Percentiles rank a stretch among this genome's conserved stretches.
phyloP scores from a whole-genome alignment of 257 asterid genomes.

The Nicotiana obtusifolia region DNA sequence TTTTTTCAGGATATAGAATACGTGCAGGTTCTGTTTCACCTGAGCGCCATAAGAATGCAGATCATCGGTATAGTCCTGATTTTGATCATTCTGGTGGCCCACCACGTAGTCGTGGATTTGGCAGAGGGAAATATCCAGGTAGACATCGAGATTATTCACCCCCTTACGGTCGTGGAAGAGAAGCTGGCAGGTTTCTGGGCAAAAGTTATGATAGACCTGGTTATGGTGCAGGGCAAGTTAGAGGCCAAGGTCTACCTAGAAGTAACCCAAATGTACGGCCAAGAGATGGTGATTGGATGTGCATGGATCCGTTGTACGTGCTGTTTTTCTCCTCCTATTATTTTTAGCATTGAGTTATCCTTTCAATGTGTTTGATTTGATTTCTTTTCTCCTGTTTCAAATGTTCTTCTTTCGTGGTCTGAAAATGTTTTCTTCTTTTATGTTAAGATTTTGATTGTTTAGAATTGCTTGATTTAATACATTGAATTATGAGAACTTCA shows the following conservation, averaged over 20 bases:
- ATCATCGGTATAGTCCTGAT: slow-evolving; percentile 55
- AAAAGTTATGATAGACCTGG: slow-evolving; percentile 60
- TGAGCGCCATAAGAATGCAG: slow-evolving; percentile 56
- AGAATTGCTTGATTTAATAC: background rate
- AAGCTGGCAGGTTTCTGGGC: slow-evolving; percentile 49
- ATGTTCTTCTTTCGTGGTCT: background rate
- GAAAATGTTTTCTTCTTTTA: background rate
- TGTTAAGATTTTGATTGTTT: background rate
- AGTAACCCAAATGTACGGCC: slow-evolving; percentile 86
- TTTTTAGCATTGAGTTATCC: slow-evolving; percentile 7
- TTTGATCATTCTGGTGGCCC: slow-evolving; percentile 59
- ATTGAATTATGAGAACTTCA: slow-evolving; percentile 3
- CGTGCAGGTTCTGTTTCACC: slow-evolving; percentile 84
- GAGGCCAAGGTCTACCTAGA: slow-evolving; percentile 52
- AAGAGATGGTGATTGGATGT: slow-evolving; percentile 91
- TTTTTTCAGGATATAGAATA: slow-evolving; percentile 85
- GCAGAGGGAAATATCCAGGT: slow-evolving; percentile 53
- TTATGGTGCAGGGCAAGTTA: slow-evolving; percentile 48
- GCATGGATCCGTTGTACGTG: slow-evolving; percentile 79
- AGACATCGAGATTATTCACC: slow-evolving; percentile 68
- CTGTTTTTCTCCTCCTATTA: background rate
- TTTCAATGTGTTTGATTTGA: slow-evolving; percentile 2
- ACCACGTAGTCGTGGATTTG: slow-evolving; percentile 53
- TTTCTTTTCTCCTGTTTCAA: background rate
- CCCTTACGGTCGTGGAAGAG: slow-evolving; percentile 53